Percentiles rank a stretch among this genome's conserved stretches.
phyloP scores from a whole-genome alignment of 1,284 basidiomycete species.

The Sphaerobolus stellatus region DNA sequence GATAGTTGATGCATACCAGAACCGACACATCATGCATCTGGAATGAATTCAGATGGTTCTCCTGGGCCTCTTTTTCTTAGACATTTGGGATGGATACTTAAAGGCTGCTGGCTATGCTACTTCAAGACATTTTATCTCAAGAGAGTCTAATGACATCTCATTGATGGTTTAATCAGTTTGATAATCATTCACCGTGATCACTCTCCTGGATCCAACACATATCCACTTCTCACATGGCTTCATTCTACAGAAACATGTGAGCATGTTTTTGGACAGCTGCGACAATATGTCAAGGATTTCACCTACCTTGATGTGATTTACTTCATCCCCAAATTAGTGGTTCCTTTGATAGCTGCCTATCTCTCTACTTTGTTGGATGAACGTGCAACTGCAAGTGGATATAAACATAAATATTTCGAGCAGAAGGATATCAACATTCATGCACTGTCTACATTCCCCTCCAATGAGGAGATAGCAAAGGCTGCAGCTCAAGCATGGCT shows the following conservation, averaged over 20 bases:
- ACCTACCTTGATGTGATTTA: slow-evolving; percentile 34
- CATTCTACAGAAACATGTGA: slow-evolving; percentile 36
- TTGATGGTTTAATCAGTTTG: slow-evolving; percentile 32
- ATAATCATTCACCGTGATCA: slow-evolving; percentile 37
- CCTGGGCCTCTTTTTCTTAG: slow-evolving; percentile 34
- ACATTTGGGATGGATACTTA: slow-evolving; percentile 34
- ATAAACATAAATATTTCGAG: slow-evolving; percentile 22
- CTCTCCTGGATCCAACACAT: slow-evolving; percentile 1
- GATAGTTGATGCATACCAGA: slow-evolving; percentile 37
- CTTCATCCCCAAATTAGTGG: slow-evolving; percentile 30
- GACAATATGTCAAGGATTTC: slow-evolving; percentile 37
- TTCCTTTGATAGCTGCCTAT: slow-evolving; percentile 15
- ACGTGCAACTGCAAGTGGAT: slow-evolving; percentile 16
- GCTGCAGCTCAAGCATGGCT: slow-evolving; percentile 7
- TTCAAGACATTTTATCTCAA: slow-evolving; percentile 32
- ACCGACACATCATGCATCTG: slow-evolving; percentile 27
- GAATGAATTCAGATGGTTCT: slow-evolving; percentile 36
- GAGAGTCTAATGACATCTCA: slow-evolving; percentile 34
- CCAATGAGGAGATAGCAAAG: slow-evolving; percentile 8
- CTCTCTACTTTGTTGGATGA: not conserved
- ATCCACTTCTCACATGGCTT: slow-evolving; percentile 40
- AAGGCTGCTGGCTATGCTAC: slow-evolving; percentile 20
- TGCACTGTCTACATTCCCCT: slow-evolving; percentile 14
- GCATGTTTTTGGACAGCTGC: slow-evolving; percentile 34
- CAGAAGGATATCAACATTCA: slow-evolving; percentile 14